Evolutionary conservation across 345 rosid genomes (phyloP).

Genomic region (Ceriops zippeliana): DNA sequence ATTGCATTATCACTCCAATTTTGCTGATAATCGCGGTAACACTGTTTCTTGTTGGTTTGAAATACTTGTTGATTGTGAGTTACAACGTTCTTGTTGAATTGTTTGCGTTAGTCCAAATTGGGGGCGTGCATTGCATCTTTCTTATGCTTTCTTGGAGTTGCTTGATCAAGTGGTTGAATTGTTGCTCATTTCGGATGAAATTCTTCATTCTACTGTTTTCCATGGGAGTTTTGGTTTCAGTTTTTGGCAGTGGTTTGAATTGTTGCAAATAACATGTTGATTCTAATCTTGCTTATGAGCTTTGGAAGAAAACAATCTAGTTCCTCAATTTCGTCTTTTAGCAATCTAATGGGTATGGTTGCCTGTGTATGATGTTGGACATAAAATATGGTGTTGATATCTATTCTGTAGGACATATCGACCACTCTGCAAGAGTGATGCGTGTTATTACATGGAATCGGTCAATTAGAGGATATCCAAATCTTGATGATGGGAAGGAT

Average conservation of each 20-base stretch:
- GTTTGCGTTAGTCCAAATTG: not conserved
- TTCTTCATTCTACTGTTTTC: too few species aligned
- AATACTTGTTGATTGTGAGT: not conserved
- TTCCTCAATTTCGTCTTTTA: too few species aligned
- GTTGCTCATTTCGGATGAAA: too few species aligned
- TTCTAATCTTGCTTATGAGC: too few species aligned
- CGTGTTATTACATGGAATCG: slow-evolving; percentile 97
- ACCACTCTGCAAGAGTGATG: slow-evolving; percentile 94
- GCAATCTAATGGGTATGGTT: too few species aligned
- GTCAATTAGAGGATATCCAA: slow-evolving; percentile 60
- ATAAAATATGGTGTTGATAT: not conserved
- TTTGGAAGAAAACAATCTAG: too few species aligned
- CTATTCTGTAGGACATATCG: slow-evolving; percentile 65
- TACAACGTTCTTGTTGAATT: not conserved
- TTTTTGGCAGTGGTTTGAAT: too few species aligned
- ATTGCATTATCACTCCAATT: slow-evolving; percentile 97
- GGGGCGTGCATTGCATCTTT: not conserved
- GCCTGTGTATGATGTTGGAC: too few species aligned
- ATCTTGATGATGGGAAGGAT: slow-evolving; percentile 57
- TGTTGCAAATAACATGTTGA: too few species aligned
- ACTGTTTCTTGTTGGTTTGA: not conserved
- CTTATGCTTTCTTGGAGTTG: too few species aligned
- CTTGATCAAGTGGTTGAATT: too few species aligned
- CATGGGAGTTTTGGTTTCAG: too few species aligned
- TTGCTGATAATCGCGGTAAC: slow-evolving; percentile 88